Base-by-base conservation (phyloP, 805 yeast genomes). In the Barnettozyma sucrosica region DNA sequence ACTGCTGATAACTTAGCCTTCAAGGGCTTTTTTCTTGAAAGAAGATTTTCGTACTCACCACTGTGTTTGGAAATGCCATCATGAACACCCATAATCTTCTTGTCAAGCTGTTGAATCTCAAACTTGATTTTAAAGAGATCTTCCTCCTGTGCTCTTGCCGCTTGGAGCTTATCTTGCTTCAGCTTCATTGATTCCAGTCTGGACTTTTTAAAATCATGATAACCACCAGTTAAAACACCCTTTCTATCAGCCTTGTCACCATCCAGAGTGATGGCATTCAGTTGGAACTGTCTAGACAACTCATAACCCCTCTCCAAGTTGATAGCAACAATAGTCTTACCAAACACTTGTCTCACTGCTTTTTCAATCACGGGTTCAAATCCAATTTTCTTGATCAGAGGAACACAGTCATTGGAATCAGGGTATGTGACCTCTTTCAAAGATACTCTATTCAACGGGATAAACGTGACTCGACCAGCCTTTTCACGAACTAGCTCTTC, bases 151-250 rank as follows among this genome's bases (percentile, higher is more conserved):
- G 63, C 62, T n/a, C 63, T 71, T 16, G 75, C 67, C 38, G 79
- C 81, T 3, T 64, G 62, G 37, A 70, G 75, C 61, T 84, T 79
- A 46, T 68, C 72, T 13, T 76, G 71, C 52, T 85, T 74, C 13
- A 67, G 61, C 46, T 79, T 80, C 57, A 88, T 70, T 3, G 83
- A 77, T 55, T 89, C 96, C 42, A 90, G 65, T 55, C 95, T 74
- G 0, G 89, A 83, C 45, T 69, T 71, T 50, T 77, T 77, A 55
- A 73, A 76, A 56, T 87, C 93, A 55, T 86, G 76, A 57, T 76
- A 88, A 43, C 98, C 98, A 65, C 98, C 98, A 21, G 88, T 81
- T 40, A 93, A 64, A 2, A 85, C 85, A 64, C 99, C 99, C 54
- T 74, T 79, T 41, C 79, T 80, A 56, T 88, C 95, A 43, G 88